Percentiles rank a stretch among this genome's conserved stretches.
Conservation (phyloP, 805 yeast genomes). For the Cyberlindnera xylosilytica region DNA sequence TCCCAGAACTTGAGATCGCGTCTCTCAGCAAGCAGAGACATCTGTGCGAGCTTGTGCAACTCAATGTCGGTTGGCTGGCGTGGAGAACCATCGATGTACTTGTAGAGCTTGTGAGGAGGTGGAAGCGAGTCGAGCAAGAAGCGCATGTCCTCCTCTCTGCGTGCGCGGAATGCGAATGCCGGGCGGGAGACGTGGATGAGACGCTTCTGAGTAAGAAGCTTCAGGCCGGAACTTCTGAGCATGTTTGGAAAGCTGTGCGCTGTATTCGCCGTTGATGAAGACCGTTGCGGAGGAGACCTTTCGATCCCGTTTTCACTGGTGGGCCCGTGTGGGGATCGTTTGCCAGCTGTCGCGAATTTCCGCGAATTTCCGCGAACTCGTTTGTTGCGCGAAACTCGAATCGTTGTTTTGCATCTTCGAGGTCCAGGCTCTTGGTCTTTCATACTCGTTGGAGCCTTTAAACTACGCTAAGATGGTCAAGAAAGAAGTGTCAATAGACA, state of each 20-base stretch:
- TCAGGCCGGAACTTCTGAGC: neutral
- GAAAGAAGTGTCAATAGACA: slow-evolving; percentile 8
- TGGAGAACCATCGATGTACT: slow-evolving; percentile 73
- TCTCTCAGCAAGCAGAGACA: slow-evolving; percentile 56
- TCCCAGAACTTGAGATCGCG: slow-evolving; percentile 52
- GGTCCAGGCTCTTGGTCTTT: no score
- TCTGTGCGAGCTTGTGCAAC: slow-evolving; percentile 67
- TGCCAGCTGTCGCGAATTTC: neutral
- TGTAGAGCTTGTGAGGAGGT: slow-evolving; percentile 61
- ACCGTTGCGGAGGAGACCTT: no score
- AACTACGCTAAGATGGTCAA: slow-evolving; percentile 3
- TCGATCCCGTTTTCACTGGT: neutral
- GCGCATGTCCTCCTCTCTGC: slow-evolving; percentile 61
- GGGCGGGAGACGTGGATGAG: neutral
- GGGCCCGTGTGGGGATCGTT: neutral
- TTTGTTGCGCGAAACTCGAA: no score
- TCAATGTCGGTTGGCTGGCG: slow-evolving; percentile 69
- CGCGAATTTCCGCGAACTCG: neutral
- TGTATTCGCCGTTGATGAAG: neutral
- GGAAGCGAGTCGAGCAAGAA: slow-evolving; percentile 60
- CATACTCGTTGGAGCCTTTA: no score
- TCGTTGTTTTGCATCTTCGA: no score
- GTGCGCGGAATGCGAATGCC: slow-evolving; percentile 33
- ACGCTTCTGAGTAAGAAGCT: neutral
- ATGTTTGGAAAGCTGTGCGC: neutral